Conservation (phyloP, 768 basidiomycete genomes). For the Suillus luteus region DNA sequence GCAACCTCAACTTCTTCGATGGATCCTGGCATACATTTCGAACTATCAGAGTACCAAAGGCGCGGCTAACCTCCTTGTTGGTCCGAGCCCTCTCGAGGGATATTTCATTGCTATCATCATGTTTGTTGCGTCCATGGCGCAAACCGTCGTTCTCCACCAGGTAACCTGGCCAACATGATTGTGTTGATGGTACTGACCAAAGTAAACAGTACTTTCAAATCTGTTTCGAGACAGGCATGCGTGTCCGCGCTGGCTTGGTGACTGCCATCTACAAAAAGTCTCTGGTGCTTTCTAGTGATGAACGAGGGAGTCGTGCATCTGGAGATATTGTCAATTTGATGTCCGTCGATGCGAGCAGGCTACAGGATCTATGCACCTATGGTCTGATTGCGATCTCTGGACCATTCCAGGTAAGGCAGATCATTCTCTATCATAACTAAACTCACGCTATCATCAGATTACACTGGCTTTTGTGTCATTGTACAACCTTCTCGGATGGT, state of each 20-base stretch:
- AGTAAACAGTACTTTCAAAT: conserved; percentile 76
- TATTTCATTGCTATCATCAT: conserved; percentile 76
- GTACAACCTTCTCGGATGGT: conserved; percentile 89
- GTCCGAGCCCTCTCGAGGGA: conserved; percentile 56
- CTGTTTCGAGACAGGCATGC: conserved; percentile 86
- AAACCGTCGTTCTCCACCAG: conserved; percentile 82
- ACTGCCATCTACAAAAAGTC: conserved; percentile 86
- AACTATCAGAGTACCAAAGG: conserved; percentile 60
- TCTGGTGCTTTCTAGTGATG: conserved; percentile 83
- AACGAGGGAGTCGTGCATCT: conserved; percentile 66
- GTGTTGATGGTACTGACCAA: conserved; percentile 5
- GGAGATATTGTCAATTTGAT: conserved; percentile 96
- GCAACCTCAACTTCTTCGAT: conserved; percentile 85
- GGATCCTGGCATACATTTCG: conserved; percentile 80
- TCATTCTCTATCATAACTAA: background rate
- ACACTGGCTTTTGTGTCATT: conserved; percentile 86
- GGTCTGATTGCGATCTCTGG: conserved; percentile 86
- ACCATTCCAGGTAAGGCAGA: conserved; percentile 69
- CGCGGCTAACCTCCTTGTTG: conserved; percentile 24
- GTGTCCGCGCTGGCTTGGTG: conserved; percentile 88
- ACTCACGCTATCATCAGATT: conserved; percentile 48
- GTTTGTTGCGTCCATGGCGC: conserved; percentile 78
- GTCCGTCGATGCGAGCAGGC: conserved; percentile 79
- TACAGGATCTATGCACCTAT: conserved; percentile 82
- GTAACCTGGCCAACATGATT: conserved; percentile 34